Base-by-base conservation (phyloP, 805 yeast species). In the Wickerhamomyces sydowiorum region DNA sequence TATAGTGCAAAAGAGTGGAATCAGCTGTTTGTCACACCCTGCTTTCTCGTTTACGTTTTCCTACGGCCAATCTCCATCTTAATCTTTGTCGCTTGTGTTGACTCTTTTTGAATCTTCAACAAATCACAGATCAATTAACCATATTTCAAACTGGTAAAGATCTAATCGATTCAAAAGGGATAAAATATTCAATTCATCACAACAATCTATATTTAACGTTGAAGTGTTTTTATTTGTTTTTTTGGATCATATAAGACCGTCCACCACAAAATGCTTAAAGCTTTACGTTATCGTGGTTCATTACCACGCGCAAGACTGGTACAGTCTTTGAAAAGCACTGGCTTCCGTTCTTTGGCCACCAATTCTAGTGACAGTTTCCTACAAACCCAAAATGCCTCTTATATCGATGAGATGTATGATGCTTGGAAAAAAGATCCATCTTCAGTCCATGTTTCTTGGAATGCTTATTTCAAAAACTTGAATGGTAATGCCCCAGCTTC, bases 401-500 rank as follows among this genome's bases (percentile, higher is more conserved):
- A 93, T 66, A 86, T 93, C 56, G 99, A 93, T 66, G 97, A 93
- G 71, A 93, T 93, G 99, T 93, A 89, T 67, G 79, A 79, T 50
- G 90, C 96, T 39, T 93, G 98, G 98, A 76, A 79, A 58, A 65
- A 78, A 50, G 99, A 93, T 63, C 99, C 98, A 24, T 49, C 71
- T 35, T 80, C 91, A 41, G 99, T 93, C 34, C 99, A 93, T 65
- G 82, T 81, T 32, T 90, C 97, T 20, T 93, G 99, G 99, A 84
- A 88, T 62, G 90, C 96, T 7, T 93, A 93, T 70, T 93, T 93
- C 76, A 84, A 84, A 67, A 91, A 91, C 73, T 71, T 93, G 66
- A 88, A 84, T 51, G 72, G 80, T 47, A 71, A 72, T 36, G 77
- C 80, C 21, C 78, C 95, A 18, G 78, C 93, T 24, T 62, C 89